These are phyloP conservation scores for Daldinia loculata DNA, from an alignment of 495 filamentous ascomycete genomes.

Conservation along the genomic window DNA sequence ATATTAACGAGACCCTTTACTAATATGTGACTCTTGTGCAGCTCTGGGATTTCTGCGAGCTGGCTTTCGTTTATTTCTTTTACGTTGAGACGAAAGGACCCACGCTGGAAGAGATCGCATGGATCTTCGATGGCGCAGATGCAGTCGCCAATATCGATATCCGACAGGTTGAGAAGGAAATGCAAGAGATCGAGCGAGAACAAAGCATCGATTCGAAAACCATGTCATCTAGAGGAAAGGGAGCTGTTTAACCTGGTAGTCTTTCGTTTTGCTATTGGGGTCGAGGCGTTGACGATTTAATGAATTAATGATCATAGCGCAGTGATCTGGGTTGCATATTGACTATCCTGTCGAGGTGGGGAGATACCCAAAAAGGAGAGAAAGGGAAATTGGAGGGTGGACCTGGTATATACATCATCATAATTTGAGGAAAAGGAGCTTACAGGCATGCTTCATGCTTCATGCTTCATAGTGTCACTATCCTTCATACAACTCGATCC, in stretches of 20 bases:
- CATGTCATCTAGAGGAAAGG: slow-evolving; percentile 27
- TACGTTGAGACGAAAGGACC: slow-evolving; percentile 72
- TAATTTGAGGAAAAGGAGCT: no score
- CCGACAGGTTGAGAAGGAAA: slow-evolving; percentile 58
- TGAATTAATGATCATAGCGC: slow-evolving; percentile 11
- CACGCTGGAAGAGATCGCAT: slow-evolving; percentile 70
- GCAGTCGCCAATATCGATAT: slow-evolving; percentile 62
- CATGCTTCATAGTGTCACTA: not conserved
- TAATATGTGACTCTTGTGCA: slow-evolving; percentile 22
- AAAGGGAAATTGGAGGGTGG: not conserved
- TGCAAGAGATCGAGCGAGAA: slow-evolving; percentile 50
- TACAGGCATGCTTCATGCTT: no score
- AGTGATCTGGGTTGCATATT: not conserved
- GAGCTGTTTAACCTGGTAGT: not conserved
- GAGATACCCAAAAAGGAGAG: slow-evolving; percentile 19
- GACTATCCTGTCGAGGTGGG: slow-evolving; percentile 1
- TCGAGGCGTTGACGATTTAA: not conserved
- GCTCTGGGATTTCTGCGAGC: slow-evolving; percentile 65
- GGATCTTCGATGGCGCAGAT: slow-evolving; percentile 66
- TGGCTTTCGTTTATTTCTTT: slow-evolving; percentile 71
- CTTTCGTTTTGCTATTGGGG: not conserved
- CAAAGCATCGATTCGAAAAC: slow-evolving; percentile 40
- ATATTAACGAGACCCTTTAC: not conserved
- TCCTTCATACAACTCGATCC: not conserved
- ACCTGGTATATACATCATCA: no score